Conservation (phyloP, 2,329 filamentous ascomycete species). For the Ophiobolus disseminans region DNA sequence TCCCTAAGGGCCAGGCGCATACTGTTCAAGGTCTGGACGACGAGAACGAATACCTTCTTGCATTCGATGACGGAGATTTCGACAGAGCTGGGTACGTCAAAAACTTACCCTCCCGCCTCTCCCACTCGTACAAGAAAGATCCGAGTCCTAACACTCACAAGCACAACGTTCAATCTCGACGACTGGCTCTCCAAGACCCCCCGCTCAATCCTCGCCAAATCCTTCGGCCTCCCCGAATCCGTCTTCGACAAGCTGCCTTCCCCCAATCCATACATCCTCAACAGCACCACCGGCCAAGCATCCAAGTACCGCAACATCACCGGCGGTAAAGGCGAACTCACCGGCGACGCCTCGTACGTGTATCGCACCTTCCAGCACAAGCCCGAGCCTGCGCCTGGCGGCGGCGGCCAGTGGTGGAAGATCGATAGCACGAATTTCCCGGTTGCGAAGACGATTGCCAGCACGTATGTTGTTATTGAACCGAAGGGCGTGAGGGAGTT, state of each 20-base stretch:
- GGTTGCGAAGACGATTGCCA: constrained; percentile 69
- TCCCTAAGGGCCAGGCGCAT: constrained; percentile 70
- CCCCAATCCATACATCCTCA: constrained; percentile 68
- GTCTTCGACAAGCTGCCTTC: constrained; percentile 66
- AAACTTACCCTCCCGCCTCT: too few species aligned
- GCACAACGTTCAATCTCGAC: constrained; percentile 74
- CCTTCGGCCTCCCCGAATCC: constrained; percentile 68
- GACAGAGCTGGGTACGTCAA: constrained; percentile 64
- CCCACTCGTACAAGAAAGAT: too few species aligned
- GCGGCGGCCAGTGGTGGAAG: constrained; percentile 68
- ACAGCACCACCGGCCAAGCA: constrained; percentile 52
- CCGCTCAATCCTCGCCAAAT: constrained; percentile 69
- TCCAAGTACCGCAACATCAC: constrained; percentile 57
- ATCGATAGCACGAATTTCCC: constrained; percentile 74
- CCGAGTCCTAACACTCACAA: constrained; percentile 7
- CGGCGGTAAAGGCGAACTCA: constrained; percentile 57
- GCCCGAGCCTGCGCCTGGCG: constrained; percentile 65
- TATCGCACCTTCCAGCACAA: constrained; percentile 65
- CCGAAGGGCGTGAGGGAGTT: constrained; percentile 69
- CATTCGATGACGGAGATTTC: constrained; percentile 72
- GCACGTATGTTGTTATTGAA: constrained; percentile 68
- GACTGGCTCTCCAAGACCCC: constrained; percentile 75
- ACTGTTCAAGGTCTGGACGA: constrained; percentile 70
- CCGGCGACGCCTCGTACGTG: constrained; percentile 67
- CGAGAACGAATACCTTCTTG: constrained; percentile 71